A percentile compares a stretch with the other conserved stretches of the same genome.
These are phyloP conservation scores for Taxawa tesnikishii DNA, from an alignment of 2,329 filamentous ascomycete genomes.

Conservation along the genomic window DNA sequence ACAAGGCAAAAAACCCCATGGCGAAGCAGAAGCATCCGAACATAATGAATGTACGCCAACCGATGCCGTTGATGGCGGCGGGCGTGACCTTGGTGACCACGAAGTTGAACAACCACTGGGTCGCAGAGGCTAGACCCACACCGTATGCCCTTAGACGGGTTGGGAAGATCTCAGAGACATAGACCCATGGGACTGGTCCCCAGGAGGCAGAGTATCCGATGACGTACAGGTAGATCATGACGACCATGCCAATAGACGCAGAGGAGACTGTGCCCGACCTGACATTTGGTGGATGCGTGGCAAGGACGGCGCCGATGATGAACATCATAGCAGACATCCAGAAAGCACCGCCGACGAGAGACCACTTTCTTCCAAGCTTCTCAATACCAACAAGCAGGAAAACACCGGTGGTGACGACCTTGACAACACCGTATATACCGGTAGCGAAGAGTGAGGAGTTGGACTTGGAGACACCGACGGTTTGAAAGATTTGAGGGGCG, in stretches of 20 bases:
- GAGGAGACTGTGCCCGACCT: slow-evolving; percentile 13
- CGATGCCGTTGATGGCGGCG: slow-evolving; percentile 26
- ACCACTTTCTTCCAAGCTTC: slow-evolving; percentile 22
- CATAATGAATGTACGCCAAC: slow-evolving; percentile 27
- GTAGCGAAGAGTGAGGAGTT: slow-evolving; percentile 24
- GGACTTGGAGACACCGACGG: slow-evolving; percentile 20
- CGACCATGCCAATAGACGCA: slow-evolving; percentile 36
- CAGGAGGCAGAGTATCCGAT: slow-evolving; percentile 40
- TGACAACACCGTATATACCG: slow-evolving; percentile 27
- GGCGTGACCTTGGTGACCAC: slow-evolving; percentile 30
- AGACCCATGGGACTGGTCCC: slow-evolving; percentile 40
- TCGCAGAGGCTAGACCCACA: slow-evolving; percentile 23
- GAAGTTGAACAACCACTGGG: slow-evolving; percentile 24
- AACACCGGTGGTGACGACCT: slow-evolving; percentile 23
- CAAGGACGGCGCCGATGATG: slow-evolving; percentile 22
- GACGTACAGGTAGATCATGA: slow-evolving; percentile 43
- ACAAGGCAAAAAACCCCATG: slow-evolving; percentile 20
- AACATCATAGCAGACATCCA: slow-evolving; percentile 25
- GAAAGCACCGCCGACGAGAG: slow-evolving; percentile 19
- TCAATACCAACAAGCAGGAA: slow-evolving; percentile 26
- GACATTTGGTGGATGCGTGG: slow-evolving; percentile 34
- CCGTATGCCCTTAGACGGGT: slow-evolving; percentile 26
- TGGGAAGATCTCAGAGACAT: slow-evolving; percentile 22
- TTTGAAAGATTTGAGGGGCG: slow-evolving; percentile 25
- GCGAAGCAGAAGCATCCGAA: slow-evolving; percentile 25